These are phyloP conservation scores for Cercospora sp. DNA, from an alignment of 2,329 filamentous ascomycete genomes.

Conservation along the genomic window DNA sequence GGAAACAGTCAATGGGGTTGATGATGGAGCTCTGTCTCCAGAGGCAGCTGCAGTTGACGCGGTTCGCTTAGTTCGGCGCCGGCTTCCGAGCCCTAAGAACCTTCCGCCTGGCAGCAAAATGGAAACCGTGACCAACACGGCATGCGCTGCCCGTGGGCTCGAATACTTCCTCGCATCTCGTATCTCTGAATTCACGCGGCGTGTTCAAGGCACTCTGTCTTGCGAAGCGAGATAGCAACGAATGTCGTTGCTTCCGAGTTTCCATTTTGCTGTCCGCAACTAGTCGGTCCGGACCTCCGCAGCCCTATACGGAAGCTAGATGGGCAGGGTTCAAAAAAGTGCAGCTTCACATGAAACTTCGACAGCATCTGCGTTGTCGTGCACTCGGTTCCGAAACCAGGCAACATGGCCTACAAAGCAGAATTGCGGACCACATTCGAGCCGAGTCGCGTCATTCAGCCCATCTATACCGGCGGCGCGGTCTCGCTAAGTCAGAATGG, in stretches of 20 bases:
- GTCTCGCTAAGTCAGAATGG: slow-evolving; percentile 80
- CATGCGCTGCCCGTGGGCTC: no score
- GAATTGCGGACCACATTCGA: slow-evolving; percentile 85
- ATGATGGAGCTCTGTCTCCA: slow-evolving; percentile 15
- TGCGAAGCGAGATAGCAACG: no score
- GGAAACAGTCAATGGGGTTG: slow-evolving; percentile 7
- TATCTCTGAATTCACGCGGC: no score
- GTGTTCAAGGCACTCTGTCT: no score
- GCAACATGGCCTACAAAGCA: slow-evolving; percentile 55
- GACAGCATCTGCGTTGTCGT: neutral
- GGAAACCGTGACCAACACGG: no score
- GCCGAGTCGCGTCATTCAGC: slow-evolving; percentile 76
- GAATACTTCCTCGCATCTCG: no score
- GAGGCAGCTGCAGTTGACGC: slow-evolving; percentile 10
- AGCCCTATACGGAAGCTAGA: neutral
- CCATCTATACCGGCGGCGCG: slow-evolving; percentile 90
- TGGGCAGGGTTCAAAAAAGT: slow-evolving; percentile 18
- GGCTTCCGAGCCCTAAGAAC: neutral
- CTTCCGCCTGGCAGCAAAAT: no score
- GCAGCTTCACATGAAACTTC: slow-evolving; percentile 21
- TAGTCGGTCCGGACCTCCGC: neutral
- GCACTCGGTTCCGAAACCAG: neutral
- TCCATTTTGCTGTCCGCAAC: no score
- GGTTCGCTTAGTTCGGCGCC: neutral
- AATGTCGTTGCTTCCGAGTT: no score